Conservation (phyloP, 2,329 filamentous ascomycete genomes). For the Rhinocladiella mackenziei region DNA sequence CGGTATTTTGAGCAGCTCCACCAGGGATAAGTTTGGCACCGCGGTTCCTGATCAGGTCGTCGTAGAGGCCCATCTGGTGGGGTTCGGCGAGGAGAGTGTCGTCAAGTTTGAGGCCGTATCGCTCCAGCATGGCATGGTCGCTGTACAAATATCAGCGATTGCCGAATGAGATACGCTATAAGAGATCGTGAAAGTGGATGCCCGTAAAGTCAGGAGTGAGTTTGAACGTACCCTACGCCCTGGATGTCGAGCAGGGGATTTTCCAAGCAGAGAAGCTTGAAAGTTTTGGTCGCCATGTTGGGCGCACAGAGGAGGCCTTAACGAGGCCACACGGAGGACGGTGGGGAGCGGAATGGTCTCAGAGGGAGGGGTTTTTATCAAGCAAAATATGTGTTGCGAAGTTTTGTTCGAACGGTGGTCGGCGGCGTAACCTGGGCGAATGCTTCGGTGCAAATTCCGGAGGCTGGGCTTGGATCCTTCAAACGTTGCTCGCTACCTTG, state of each 20-base stretch:
- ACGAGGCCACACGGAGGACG: no score
- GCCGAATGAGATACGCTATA: neutral
- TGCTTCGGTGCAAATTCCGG: no score
- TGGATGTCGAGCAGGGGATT: slow-evolving; percentile 98
- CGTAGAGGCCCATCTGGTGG: slow-evolving; percentile 74
- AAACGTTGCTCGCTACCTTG: no score
- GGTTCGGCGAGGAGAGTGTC: slow-evolving; percentile 81
- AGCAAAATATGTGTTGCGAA: no score
- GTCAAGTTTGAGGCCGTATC: slow-evolving; percentile 92
- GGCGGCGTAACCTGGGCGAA: no score
- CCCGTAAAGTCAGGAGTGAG: no score
- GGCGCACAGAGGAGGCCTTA: slow-evolving; percentile 2
- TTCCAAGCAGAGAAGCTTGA: slow-evolving; percentile 87
- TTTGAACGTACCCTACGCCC: slow-evolving; percentile 63
- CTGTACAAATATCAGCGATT: slow-evolving; percentile 44
- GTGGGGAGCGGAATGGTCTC: no score
- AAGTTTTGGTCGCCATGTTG: slow-evolving; percentile 73
- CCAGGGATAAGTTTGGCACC: slow-evolving; percentile 93
- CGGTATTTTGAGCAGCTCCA: slow-evolving; percentile 95
- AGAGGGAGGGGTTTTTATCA: no score
- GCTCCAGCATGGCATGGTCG: slow-evolving; percentile 77
- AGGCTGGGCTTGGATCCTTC: no score
- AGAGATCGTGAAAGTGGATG: no score
- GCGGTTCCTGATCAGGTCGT: slow-evolving; percentile 88
- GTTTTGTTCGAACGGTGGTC: no score